Evolutionary conservation across 2,329 filamentous ascomycete genomes (phyloP).

Genomic region (Aspergillus alliaceus): DNA sequence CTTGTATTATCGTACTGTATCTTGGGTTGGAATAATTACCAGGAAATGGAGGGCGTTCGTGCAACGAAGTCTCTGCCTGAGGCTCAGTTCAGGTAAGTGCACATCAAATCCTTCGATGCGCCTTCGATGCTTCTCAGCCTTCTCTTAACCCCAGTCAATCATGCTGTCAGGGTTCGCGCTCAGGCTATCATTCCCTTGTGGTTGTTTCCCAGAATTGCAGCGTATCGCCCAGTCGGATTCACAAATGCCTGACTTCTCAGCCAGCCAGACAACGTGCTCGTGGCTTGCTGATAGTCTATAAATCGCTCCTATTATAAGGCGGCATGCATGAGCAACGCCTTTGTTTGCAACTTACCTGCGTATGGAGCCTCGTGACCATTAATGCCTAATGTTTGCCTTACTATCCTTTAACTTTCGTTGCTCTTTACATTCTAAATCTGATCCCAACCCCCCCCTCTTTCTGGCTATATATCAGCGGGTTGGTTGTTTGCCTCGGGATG

Average conservation of each 20-base stretch:
- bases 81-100: conserved; percentile 14
- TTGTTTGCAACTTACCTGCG: not conserved
- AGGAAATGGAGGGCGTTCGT: no score
- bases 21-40: not conserved
- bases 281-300: conserved; percentile 19
- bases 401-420: not conserved
- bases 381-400: conserved; percentile 4
- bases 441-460: not conserved
- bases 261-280: conserved; percentile 16
- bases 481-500: not conserved
- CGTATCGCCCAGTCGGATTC: conserved; percentile 8
- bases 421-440: not conserved
- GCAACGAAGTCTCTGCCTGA: conserved; percentile 1
- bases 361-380: conserved; percentile 14
- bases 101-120: conserved; percentile 28
- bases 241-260: conserved; percentile 6
- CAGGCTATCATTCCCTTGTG: conserved; percentile 16
- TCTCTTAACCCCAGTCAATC: conserved; percentile 4
- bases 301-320: conserved; percentile 4
- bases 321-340: conserved; percentile 15
- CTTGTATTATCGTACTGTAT: not conserved
- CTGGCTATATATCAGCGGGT: not conserved
- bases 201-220: conserved; percentile 14
- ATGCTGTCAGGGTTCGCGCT: conserved; percentile 12
- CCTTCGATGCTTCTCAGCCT: conserved; percentile 28